Percentiles rank a stretch among this genome's conserved stretches.
These are phyloP conservation scores for Globisporangium heterothallicum DNA, from an alignment of 352 stramenopile genomes.

Conservation along the genomic window DNA sequence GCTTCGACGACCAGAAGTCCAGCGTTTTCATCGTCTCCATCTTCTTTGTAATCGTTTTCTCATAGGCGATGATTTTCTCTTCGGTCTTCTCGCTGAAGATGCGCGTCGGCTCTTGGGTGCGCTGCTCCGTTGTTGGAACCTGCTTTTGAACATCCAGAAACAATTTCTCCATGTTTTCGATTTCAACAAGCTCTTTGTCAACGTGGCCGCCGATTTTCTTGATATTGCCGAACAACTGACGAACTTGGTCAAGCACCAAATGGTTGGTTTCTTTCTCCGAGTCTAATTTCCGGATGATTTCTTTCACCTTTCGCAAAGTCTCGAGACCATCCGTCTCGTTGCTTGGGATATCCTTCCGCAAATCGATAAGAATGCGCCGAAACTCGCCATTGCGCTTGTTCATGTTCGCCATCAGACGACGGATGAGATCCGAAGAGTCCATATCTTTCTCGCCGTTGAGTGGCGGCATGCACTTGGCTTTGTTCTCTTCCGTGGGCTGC, in stretches of 20 bases:
- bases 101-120: conserved; percentile 70
- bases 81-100: conserved; percentile 90
- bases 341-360: conserved; percentile 78
- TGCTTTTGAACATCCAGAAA: conserved; percentile 78
- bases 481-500: conserved; percentile 57
- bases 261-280: conserved; percentile 60
- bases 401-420: conserved; percentile 72
- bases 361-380: conserved; percentile 66
- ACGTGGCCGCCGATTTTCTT: conserved; percentile 77
- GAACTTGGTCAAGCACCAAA: conserved; percentile 72
- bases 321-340: conserved; percentile 77
- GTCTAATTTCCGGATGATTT: conserved; percentile 80
- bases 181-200: conserved; percentile 77
- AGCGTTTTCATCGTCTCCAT: conserved; percentile 74
- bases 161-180: conserved; percentile 82
- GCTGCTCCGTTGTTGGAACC: conserved; percentile 68
- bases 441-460: conserved; percentile 67
- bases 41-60: conserved; percentile 85
- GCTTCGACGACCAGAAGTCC: conserved; percentile 79
- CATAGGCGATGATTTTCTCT: conserved; percentile 91
- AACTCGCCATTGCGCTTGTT: conserved; percentile 85
- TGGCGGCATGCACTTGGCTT: conserved; percentile 65
- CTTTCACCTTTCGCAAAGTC: conserved; percentile 76
- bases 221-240: conserved; percentile 70
- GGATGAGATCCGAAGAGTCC: conserved; percentile 63